Evolutionary conservation across 106 monocot genomes (phyloP).

Genomic region (Acorus gramineus): DNA sequence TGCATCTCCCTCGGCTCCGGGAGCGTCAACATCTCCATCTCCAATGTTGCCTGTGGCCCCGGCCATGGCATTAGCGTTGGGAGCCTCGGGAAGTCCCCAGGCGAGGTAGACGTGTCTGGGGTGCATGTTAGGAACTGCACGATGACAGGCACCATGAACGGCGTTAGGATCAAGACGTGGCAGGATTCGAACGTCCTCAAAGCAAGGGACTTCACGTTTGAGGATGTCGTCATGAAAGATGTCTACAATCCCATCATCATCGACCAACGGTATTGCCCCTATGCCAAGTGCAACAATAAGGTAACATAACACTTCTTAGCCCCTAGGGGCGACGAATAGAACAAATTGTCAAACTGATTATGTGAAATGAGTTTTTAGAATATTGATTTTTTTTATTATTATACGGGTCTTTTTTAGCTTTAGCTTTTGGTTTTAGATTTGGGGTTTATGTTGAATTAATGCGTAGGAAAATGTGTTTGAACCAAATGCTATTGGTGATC

Average conservation of each 20-base stretch:
- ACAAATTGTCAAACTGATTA: too few species aligned
- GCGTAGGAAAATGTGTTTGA: too few species aligned
- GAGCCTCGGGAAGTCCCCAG: conserved; percentile 40
- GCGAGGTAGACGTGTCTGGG: conserved; percentile 27
- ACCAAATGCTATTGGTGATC: too few species aligned
- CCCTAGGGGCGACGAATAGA: too few species aligned
- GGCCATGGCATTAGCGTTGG: conserved; percentile 59
- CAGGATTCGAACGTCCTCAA: conserved; percentile 17
- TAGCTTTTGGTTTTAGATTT: too few species aligned
- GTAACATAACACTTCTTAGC: conserved; percentile 10
- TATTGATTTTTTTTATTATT: too few species aligned
- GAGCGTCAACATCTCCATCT: conserved; percentile 11
- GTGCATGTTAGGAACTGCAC: conserved; percentile 48
- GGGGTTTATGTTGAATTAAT: too few species aligned
- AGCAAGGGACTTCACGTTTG: conserved; percentile 30
- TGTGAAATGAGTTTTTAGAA: too few species aligned
- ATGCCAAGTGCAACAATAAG: conserved; percentile 11
- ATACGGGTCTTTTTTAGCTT: too few species aligned
- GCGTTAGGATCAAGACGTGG: conserved; percentile 54
- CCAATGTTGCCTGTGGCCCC: conserved; percentile 27
- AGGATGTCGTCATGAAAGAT: conserved; percentile 28
- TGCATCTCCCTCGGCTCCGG: conserved; percentile 45
- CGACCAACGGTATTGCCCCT: conserved; percentile 47
- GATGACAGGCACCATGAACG: conserved; percentile 29
- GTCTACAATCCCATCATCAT: conserved; percentile 62